Percentiles rank a stretch among this genome's conserved stretches.
These are phyloP conservation scores for Esteya vermicola DNA, from an alignment of 2,329 filamentous ascomycete species.

Conservation along the genomic window DNA sequence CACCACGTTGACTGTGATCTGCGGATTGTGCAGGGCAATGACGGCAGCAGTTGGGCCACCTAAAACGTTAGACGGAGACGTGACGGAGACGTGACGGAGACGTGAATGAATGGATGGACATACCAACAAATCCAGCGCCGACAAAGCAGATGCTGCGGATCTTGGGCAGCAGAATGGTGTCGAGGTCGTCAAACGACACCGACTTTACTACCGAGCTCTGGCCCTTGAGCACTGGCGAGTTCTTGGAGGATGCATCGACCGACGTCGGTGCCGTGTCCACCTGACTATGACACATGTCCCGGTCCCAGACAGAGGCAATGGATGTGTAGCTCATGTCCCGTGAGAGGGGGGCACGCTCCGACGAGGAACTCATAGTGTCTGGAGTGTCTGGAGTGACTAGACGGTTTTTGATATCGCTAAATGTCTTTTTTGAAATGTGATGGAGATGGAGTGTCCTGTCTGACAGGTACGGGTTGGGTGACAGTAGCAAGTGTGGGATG, in stretches of 20 bases:
- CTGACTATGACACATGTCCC: not conserved
- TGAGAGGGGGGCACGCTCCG: not conserved
- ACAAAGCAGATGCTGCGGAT: conserved; percentile 4
- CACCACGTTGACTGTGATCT: conserved; percentile 2
- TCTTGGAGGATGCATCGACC: not conserved
- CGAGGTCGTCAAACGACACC: not conserved
- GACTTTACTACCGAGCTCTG: not conserved
- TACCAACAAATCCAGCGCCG: conserved; percentile 4
- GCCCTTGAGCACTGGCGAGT: not conserved
- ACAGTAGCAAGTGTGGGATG: no score
- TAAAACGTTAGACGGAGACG: not conserved
- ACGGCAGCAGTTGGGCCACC: conserved; percentile 2
- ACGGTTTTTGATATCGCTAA: no score
- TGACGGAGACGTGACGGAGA: no score
- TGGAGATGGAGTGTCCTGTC: no score
- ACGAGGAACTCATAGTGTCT: not conserved
- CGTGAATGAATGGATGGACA: not conserved
- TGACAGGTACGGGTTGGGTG: no score
- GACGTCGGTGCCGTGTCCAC: not conserved
- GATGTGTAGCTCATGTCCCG: not conserved
- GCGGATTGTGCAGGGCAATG: conserved; percentile 2
- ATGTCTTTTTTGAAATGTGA: no score
- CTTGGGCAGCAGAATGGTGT: not conserved
- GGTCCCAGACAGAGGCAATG: not conserved
- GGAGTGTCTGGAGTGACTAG: no score